Base-by-base conservation (phyloP, 2,329 filamentous ascomycete genomes). In the Phoma sp. region DNA sequence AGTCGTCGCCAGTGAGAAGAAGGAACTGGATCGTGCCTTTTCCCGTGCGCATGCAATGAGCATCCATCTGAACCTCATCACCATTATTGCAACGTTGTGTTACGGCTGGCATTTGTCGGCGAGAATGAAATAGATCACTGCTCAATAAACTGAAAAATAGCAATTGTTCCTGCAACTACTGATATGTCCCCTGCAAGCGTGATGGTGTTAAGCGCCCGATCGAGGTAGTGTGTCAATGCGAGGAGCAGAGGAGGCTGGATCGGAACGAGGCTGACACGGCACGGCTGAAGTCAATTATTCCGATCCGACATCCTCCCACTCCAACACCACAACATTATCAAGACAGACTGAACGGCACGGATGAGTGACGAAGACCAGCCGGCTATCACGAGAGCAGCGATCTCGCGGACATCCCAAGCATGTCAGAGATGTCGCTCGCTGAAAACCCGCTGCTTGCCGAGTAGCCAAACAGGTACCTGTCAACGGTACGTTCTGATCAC, bases 21-120 rank as follows among this genome's bases (percentile, higher is more conserved):
- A 61, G 35, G 36, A 41, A 2, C 40, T 75, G 1, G 76, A 77
- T 46, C 66, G 67, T 7, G 60, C 47, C 0, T 78, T 79, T 49
- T 67, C 70, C 1, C 57, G 61, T 9, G 70, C 70, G 22, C 75
- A 79, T 62, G 76, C 75, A 7, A 77, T 78, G 73, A 72, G 68
- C 9, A 78, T 79, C 27, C 77, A 78, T 67, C 29, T 79, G 22
- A 79, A 80, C 55, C 61, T 77, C 2, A 64, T 79, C 18, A 66
- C 74, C 0, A 64, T 79, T 44, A 55, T 58, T 10, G 66, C 63
- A 41, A 72, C 67, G 4, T 11, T 71, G 2, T 70, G 56, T 51
- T 69, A 70, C 47, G 69, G 69, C 3, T 68, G 55, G 56, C 54
- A 47, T 13, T 38, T 71, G 42, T 64, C 62, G 5, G 59, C 53